Evolutionary conservation across 73 alveolate species (phyloP), one percentile per base, ranked within the genome.

Genomic region (Strombidium stylifer): DNA sequence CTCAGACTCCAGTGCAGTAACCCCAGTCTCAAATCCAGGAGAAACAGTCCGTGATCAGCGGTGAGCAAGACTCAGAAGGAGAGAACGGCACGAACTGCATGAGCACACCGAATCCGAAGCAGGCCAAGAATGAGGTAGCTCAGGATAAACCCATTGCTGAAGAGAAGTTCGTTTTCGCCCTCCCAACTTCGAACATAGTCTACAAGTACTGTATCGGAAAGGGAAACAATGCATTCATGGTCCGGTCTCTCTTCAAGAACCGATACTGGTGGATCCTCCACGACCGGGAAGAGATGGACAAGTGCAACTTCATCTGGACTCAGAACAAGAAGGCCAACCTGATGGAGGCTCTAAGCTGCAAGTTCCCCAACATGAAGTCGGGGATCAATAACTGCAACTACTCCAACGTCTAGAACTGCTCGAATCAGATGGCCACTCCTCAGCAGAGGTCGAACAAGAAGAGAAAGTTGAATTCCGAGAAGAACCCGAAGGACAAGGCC

Each of bases 181-280:
- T 27, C 19, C 34, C 40, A 20, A 20, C 48, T 30, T 51, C 37
- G 20, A 40, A 20, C 8, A 47, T 81, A n/a, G n/a, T n/a, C 5
- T 84, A 84, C 53, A 86, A 75, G 41, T 81, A 82, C 45, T 84
- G 66, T 50, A 81, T 90, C 7, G 98, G 98, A 5, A 84, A 77
- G 42, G 98, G 98, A 36, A 90, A 90, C 69, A 90, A 90, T 41
- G 37, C 90, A 4, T 26, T 69, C 8, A 40, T 90, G 8, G 86
- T 90, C 0, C 81, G 82, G 34, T 53, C 42, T 15, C 30, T 70
- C 15, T 72, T 90, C 47, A 77, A 89, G 35, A 28, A 69, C 35
- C 52, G 98, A 55, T 90, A 84, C 81, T 90, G 96, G 98, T 90
- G 98, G 94, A 59, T 62, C 52, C 37, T 65, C 53, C 75, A 74